phyloP scores from a whole-genome alignment of 805 yeast species.

The Komagataella ulmi region DNA sequence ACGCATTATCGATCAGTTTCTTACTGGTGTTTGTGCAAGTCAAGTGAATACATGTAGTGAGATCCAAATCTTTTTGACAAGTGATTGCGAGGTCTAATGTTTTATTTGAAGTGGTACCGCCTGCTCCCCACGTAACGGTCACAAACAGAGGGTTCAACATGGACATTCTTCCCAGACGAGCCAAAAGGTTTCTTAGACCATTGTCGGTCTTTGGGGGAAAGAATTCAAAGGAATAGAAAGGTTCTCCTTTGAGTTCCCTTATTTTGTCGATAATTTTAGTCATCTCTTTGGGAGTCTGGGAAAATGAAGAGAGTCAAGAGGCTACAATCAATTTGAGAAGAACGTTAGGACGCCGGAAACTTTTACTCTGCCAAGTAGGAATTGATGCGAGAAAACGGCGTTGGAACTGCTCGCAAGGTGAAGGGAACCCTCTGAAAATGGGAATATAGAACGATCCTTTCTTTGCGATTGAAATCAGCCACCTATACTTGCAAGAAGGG shows the following conservation, averaged over 20 bases:
- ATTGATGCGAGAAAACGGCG: background rate
- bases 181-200: conserved; percentile 73
- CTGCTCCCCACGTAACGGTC: conserved; percentile 98
- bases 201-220: conserved; percentile 94
- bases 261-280: conserved; percentile 39
- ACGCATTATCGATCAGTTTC: conserved; percentile 65
- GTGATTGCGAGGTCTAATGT: conserved; percentile 73
- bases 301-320: background rate
- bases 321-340: background rate
- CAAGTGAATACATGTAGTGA: conserved; percentile 89
- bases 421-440: background rate
- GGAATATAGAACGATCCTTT: background rate
- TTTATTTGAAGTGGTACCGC: conserved; percentile 84
- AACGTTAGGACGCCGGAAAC: background rate
- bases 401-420: background rate
- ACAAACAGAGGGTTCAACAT: conserved; percentile 80
- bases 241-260: conserved; percentile 29
- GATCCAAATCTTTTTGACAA: conserved; percentile 58
- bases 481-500: background rate
- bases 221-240: conserved; percentile 76
- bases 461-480: background rate
- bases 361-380: background rate
- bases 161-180: conserved; percentile 82
- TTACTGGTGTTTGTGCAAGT: conserved; percentile 92
- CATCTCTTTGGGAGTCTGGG: background rate